These are phyloP conservation scores for Excoecaria cochinchinensis DNA, from an alignment of 345 rosid species.

Conservation along the genomic window DNA sequence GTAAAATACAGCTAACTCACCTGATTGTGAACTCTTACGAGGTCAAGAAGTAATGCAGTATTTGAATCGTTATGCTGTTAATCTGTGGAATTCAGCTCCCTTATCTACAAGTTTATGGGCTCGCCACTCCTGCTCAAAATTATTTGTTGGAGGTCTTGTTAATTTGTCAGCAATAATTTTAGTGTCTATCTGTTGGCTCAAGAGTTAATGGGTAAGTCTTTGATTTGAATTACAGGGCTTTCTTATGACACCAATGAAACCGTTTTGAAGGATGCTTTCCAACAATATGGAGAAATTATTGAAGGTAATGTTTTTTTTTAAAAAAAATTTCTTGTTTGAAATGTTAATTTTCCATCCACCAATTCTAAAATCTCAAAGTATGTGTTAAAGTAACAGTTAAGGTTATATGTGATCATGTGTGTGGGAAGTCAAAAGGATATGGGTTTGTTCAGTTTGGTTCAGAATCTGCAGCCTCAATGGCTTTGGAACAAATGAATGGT, in stretches of 20 bases:
- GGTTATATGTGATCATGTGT: slow-evolving; percentile 63
- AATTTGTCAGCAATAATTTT: neutral
- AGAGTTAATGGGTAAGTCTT: no score
- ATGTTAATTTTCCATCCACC: neutral
- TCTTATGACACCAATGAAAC: slow-evolving; percentile 68
- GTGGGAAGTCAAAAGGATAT: slow-evolving; percentile 69
- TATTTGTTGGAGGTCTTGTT: slow-evolving; percentile 59
- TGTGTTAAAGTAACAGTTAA: slow-evolving; percentile 37
- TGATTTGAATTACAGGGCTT: slow-evolving; percentile 48
- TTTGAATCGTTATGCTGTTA: neutral
- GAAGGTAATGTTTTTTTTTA: slow-evolving; percentile 31
- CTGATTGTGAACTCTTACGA: neutral
- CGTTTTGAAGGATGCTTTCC: slow-evolving; percentile 49
- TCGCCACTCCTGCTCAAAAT: slow-evolving; percentile 36
- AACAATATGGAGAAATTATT: slow-evolving; percentile 49
- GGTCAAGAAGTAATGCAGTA: slow-evolving; percentile 24
- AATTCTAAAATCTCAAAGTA: neutral
- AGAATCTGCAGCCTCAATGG: slow-evolving; percentile 55
- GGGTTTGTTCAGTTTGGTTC: slow-evolving; percentile 63
- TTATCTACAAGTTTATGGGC: slow-evolving; percentile 9
- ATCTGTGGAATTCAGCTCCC: neutral
- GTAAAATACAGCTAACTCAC: no score
- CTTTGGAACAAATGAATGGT: slow-evolving; percentile 61
- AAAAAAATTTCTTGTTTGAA: neutral
- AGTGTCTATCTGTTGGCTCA: neutral